phyloP scores from a whole-genome alignment of 2,329 filamentous ascomycete genomes.

The Colletotrichum sp. region DNA sequence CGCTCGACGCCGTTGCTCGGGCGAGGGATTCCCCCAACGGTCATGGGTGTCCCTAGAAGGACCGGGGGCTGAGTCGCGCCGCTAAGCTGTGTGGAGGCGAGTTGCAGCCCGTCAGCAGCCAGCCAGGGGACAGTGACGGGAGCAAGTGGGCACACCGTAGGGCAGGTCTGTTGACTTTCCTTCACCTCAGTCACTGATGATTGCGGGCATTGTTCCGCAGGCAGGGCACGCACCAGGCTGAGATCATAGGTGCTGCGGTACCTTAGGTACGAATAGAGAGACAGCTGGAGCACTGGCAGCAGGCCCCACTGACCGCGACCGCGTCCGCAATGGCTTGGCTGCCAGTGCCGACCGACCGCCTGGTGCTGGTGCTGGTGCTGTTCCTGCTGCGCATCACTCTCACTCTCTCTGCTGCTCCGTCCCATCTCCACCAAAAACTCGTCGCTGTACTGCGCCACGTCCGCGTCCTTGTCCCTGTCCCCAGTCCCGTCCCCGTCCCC shows the following conservation, averaged over 20 bases:
- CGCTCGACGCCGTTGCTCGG: constrained; percentile 17
- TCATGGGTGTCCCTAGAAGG: constrained; percentile 14
- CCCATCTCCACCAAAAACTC: constrained; percentile 16
- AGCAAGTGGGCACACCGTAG: not conserved
- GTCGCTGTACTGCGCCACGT: constrained; percentile 17
- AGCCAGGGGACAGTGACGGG: not conserved
- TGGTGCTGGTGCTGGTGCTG: not conserved
- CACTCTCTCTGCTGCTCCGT: not conserved
- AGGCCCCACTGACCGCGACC: not conserved
- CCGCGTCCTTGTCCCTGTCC: constrained; percentile 15
- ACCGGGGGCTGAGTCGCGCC: constrained; percentile 20
- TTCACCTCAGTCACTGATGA: not conserved
- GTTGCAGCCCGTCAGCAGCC: constrained; percentile 14
- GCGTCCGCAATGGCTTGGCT: not conserved
- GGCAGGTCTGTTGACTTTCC: not conserved
- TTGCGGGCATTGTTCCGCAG: not conserved
- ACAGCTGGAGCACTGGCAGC: not conserved
- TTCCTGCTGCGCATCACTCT: constrained; percentile 1
- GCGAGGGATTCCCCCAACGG: constrained; percentile 2
- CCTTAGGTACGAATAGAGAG: not conserved
- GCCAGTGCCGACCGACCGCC: not conserved
- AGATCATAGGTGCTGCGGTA: not conserved
- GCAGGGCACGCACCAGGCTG: not conserved
- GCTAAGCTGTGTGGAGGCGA: constrained; percentile 10
- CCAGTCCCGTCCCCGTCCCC: not conserved